Evolutionary conservation across 108 stramenopile species (phyloP).

Genomic region (Cyclostephanos tholiformis): DNA sequence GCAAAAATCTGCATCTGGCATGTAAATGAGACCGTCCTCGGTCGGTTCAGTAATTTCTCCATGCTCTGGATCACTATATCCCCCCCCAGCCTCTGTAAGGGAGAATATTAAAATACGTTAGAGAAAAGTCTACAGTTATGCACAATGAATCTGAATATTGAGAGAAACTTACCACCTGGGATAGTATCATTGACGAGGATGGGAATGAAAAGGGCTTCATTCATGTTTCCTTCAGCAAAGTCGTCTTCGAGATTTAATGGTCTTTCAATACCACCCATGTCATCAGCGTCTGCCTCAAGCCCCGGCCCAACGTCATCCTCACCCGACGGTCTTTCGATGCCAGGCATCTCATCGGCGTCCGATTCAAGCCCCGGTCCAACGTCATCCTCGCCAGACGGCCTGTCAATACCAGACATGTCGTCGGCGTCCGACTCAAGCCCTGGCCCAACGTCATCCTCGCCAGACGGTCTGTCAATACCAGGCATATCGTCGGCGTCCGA

Average conservation of each 20-base stretch:
- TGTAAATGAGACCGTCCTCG: constrained; percentile 13
- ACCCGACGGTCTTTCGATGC: background rate
- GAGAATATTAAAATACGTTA: background rate
- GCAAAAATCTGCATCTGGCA: constrained; percentile 14
- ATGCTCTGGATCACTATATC: constrained; percentile 3
- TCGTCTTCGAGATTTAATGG: constrained; percentile 21
- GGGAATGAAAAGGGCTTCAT: constrained; percentile 15
- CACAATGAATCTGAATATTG: background rate
- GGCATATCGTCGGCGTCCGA: background rate
- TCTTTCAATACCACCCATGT: constrained; percentile 1
- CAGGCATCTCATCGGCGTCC: background rate
- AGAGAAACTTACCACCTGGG: constrained; percentile 1
- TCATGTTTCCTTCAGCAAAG: constrained; percentile 14
- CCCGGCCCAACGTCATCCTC: background rate
- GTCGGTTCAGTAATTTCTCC: constrained; percentile 1
- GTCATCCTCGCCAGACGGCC: background rate
- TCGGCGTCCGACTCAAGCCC: no score
- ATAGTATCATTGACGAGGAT: constrained; percentile 16
- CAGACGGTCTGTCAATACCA: background rate
- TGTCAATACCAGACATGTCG: background rate
- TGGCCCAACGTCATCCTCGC: background rate
- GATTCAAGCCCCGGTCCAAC: background rate
- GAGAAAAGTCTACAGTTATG: background rate
- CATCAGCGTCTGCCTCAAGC: background rate
- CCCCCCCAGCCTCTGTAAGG: constrained; percentile 2